Evolutionary conservation across 1,284 basidiomycete genomes (phyloP).

Genomic region (Thecaphora thlaspeos): DNA sequence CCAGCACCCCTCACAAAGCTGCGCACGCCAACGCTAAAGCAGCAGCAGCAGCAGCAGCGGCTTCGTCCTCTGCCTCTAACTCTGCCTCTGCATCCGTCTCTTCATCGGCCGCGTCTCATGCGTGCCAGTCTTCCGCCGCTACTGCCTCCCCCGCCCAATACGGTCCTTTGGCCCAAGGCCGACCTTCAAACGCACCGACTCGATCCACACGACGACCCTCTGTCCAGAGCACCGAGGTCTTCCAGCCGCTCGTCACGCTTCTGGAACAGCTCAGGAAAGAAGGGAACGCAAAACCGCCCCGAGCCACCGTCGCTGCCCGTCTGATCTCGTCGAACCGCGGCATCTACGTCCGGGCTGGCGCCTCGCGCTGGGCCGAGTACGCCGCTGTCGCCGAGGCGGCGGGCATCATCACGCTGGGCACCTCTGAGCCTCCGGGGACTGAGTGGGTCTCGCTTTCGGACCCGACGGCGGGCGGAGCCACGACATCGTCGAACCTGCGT

Average conservation of each 20-base stretch:
- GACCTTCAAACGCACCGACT: constrained; percentile 14
- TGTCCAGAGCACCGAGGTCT: constrained; percentile 26
- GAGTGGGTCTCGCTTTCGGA: constrained; percentile 45
- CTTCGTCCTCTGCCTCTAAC: too few species aligned
- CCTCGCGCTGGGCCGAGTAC: constrained; percentile 43
- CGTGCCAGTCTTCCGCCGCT: too few species aligned
- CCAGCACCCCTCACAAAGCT: constrained; percentile 15
- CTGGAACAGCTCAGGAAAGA: constrained; percentile 39
- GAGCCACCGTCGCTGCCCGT: constrained; percentile 30
- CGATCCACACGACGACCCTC: constrained; percentile 25
- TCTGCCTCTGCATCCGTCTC: not conserved
- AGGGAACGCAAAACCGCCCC: constrained; percentile 35
- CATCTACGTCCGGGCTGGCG: constrained; percentile 41
- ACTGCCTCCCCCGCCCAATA: not conserved
- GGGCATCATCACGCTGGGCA: constrained; percentile 40
- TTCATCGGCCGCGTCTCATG: too few species aligned
- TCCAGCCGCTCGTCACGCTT: constrained; percentile 35
- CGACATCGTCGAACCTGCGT: not conserved
- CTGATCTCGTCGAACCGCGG: constrained; percentile 23
- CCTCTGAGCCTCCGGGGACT: constrained; percentile 21
- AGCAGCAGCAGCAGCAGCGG: too few species aligned
- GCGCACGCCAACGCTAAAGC: not conserved
- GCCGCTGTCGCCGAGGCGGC: constrained; percentile 45
- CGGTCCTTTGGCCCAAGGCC: constrained; percentile 4
- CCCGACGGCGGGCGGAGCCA: not conserved